phyloP scores from a whole-genome alignment of 768 basidiomycete species.

The Boletellus ananas region DNA sequence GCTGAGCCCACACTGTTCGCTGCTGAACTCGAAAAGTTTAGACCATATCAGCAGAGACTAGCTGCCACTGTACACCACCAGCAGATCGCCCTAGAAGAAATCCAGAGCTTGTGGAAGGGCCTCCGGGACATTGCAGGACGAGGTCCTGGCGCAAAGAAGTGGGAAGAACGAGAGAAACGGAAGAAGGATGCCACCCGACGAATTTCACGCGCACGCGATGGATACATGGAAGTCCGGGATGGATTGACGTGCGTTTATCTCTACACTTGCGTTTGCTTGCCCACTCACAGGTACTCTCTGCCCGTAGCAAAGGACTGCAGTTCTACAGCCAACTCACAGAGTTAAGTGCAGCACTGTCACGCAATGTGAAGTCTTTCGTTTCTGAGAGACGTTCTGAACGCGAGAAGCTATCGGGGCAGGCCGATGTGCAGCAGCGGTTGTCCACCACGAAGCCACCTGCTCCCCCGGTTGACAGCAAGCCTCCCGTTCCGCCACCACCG shows the following conservation, averaged over 20 bases:
- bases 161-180: conserved; percentile 77
- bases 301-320: conserved; percentile 72
- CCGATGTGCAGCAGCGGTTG: conserved; percentile 69
- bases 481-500: conserved; percentile 45
- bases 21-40: conserved; percentile 92
- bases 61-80: conserved; percentile 76
- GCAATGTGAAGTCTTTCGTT: conserved; percentile 61
- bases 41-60: conserved; percentile 83
- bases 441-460: conserved; percentile 38
- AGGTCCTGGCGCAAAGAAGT: conserved; percentile 71
- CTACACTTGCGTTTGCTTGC: not conserved
- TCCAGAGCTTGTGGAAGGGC: conserved; percentile 67
- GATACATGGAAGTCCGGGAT: conserved; percentile 82
- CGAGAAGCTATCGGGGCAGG: conserved; percentile 58
- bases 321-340: conserved; percentile 83
- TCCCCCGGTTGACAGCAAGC: conserved; percentile 44
- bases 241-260: conserved; percentile 66
- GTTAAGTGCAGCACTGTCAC: conserved; percentile 53
- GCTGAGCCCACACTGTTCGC: conserved; percentile 89
- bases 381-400: conserved; percentile 64
- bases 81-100: conserved; percentile 66
- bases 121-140: conserved; percentile 72
- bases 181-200: conserved; percentile 71
- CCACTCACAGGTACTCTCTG: conserved; percentile 6
- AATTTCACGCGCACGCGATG: conserved; percentile 74